Evolutionary conservation across 2,329 filamentous ascomycete genomes (phyloP), one percentile per base, ranked within the genome.

Genomic region (Sporothrix pallida): DNA sequence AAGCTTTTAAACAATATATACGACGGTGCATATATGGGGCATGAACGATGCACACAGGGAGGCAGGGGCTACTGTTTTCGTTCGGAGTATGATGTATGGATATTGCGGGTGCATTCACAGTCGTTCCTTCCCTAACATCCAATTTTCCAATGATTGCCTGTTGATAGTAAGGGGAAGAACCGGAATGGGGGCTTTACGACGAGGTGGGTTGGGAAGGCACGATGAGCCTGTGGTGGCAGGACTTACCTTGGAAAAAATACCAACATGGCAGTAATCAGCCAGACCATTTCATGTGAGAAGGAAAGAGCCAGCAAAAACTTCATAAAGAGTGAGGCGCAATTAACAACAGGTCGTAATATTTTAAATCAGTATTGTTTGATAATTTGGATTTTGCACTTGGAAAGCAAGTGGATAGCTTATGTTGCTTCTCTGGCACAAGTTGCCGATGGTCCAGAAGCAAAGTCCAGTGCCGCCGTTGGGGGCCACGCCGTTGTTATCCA

Each of bases 91-190:
- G 23, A 15, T 26, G 44, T 52, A 52, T 20, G 23, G 10, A 50
- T 15, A 37, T 20, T n/a, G 65, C 3, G 23, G 44, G 8, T 56
- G 9, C 9, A 20, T 56, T 42, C 26, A 37, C 26, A 26, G 15
- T 69, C 48, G 67, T 17, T 42, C 67, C 5, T 52, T 42, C 67
- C 62, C 62, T 67, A 20, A 23, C 20, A 67, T 67, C 46, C 62
- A 13, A 67, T 20, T 5, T 20, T 26, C 20, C 48, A 69, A 52
- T 7, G 17, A 4, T 3, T 2, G 26, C 42, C 50, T 23, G 67
- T 54, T 69, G 48, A 52, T 56, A 68, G 48, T n/a, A 37, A 15
- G 8, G 26, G 48, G 54, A 69, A n/a, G 65, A 52, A 52, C 46
- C 12, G 44, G n/a, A 5, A 48, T 48, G 42, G 42, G 42, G 62